Evolutionary conservation across 2,329 filamentous ascomycete genomes (phyloP), one percentile per base, ranked within the genome.

Genomic region (Fusarium sp.): DNA sequence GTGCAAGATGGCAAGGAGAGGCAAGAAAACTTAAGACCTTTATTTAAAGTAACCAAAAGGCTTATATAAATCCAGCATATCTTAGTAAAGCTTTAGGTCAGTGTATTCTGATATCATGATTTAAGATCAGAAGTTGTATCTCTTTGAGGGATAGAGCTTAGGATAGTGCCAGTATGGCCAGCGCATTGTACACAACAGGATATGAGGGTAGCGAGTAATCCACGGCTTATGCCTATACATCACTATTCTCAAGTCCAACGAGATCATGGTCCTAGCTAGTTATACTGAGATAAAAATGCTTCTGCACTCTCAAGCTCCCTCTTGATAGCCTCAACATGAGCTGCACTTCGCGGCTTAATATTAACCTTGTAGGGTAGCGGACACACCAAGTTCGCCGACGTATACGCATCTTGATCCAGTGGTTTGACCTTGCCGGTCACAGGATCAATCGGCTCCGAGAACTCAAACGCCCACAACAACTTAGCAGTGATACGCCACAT

Each of bases 201-300:
- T 6, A 16, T 35, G 15, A 16, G 7, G 9, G 2, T 16, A 8
- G 3, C 7, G 4, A 35, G 16, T 35, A 9, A 10, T 18, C 10
- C 9, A 44, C 11, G 0, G 15, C 15, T 29, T 2, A 8, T 29
- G 15, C 3, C 6, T n/a, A 11, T 11, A 16, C 1, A n/a, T 46
- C 1, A 5, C 23, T 8, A 29, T 3, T n/a, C 4, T 16, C 0
- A 11, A 16, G 10, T 6, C 7, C 0, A 10, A 3, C 0, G 5
- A 14, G 5, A 2, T 4, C 7, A 8, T 33, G 6, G 5, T 7
- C 10, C 3, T 38, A 7, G 7, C 49, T 54, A 38, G 10, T 54
- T 27, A 3, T 54, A 54, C 10, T 38, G 49, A 10, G 33, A 52
- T 18, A 52, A 27, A 21, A n/a, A 52, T 3, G 23, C 49, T 21